phyloP scores from a whole-genome alignment of 306 rosid genomes.

The Lathyrus aphaca region DNA sequence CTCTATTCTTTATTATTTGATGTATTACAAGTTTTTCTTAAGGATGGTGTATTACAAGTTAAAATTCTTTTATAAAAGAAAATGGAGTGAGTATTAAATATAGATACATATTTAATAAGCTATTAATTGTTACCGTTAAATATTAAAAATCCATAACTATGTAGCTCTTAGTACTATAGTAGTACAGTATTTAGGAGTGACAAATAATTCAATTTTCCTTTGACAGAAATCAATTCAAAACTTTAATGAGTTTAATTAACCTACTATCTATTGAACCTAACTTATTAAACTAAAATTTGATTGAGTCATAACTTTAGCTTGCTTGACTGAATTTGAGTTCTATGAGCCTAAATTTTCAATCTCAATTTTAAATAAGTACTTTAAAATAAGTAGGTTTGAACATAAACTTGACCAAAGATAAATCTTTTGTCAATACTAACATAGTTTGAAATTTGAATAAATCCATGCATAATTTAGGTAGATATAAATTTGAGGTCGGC shows the following conservation, averaged over 20 bases:
- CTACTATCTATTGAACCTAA: slow-evolving; percentile 5
- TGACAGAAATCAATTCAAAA: not conserved
- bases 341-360: not conserved
- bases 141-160: too few relatives aligned
- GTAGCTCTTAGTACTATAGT: not conserved
- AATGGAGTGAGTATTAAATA: too few relatives aligned
- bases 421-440: slow-evolving; percentile 36
- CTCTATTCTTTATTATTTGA: too few relatives aligned
- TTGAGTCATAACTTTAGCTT: slow-evolving; percentile 3
- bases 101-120: too few relatives aligned
- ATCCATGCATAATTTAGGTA: slow-evolving; percentile 35
- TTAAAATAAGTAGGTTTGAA: slow-evolving; percentile 27
- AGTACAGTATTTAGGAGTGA: not conserved
- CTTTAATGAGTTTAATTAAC: not conserved
- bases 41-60: too few relatives aligned
- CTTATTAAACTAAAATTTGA: not conserved
- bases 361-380: slow-evolving; percentile 8
- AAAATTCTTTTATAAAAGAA: too few relatives aligned
- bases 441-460: slow-evolving; percentile 24
- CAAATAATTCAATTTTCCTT: not conserved
- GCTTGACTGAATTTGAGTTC: slow-evolving; percentile 10
- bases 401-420: slow-evolving; percentile 32
- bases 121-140: too few relatives aligned
- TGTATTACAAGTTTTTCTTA: too few relatives aligned
- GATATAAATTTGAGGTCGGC: slow-evolving; percentile 42